These are phyloP conservation scores for Hypoxylon sp. DNA, from an alignment of 2,329 filamentous ascomycete species.

Conservation along the genomic window DNA sequence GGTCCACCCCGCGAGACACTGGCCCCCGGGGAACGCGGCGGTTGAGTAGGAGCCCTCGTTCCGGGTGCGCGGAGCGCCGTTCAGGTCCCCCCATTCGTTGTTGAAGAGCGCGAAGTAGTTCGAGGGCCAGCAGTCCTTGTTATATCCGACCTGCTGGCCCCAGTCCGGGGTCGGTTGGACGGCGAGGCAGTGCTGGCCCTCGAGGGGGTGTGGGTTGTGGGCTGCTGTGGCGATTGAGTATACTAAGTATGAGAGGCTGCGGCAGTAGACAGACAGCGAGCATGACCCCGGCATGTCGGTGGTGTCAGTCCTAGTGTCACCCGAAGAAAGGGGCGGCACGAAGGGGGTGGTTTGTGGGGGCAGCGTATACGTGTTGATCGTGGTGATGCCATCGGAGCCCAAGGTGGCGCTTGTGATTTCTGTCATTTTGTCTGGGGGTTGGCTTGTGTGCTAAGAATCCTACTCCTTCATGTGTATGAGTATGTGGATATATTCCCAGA, in stretches of 20 bases:
- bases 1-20: slow-evolving; percentile 39
- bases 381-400: slow-evolving; percentile 14
- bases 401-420: slow-evolving; percentile 24
- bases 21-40: slow-evolving; percentile 30
- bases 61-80: slow-evolving; percentile 7
- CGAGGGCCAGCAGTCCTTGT: slow-evolving; percentile 33
- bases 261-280: slow-evolving; percentile 39
- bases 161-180: slow-evolving; percentile 20
- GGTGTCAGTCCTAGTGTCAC: slow-evolving; percentile 2
- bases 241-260: slow-evolving; percentile 20
- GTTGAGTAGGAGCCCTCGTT: slow-evolving; percentile 25
- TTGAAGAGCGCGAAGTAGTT: slow-evolving; percentile 41
- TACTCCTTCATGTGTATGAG: background rate
- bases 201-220: slow-evolving; percentile 29
- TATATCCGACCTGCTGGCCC: slow-evolving; percentile 20
- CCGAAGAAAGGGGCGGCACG: slow-evolving; percentile 11
- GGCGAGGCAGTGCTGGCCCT: slow-evolving; percentile 30
- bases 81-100: slow-evolving; percentile 32
- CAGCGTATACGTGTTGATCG: slow-evolving; percentile 23
- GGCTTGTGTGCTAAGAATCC: background rate
- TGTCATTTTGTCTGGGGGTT: slow-evolving; percentile 25
- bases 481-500: background rate
- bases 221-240: slow-evolving; percentile 25
- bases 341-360: slow-evolving; percentile 37
- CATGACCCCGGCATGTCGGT: slow-evolving; percentile 32